Evolutionary conservation across 352 stramenopile genomes (phyloP).

Genomic region (Phytopythium ostracodes): DNA sequence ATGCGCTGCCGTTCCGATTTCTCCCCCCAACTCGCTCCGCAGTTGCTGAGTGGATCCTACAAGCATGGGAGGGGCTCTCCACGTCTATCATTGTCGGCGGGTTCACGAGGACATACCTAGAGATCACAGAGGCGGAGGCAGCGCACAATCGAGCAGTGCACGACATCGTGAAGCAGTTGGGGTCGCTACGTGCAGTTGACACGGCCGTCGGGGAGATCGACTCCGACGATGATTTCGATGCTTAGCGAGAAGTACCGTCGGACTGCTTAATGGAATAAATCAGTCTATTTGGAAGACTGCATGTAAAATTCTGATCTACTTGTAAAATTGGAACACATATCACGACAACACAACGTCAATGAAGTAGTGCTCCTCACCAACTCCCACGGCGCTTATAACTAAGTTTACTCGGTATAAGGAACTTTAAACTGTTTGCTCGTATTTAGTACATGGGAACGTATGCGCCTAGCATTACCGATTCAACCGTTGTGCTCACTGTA

Average conservation of each 20-base stretch:
- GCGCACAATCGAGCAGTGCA: background rate
- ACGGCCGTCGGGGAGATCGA: conserved; percentile 33
- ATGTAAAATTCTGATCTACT: background rate
- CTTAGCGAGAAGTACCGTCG: conserved; percentile 12
- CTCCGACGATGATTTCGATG: conserved; percentile 53
- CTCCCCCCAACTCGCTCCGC: background rate
- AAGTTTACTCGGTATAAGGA: too few species aligned
- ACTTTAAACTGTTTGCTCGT: too few species aligned
- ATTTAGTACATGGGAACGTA: too few species aligned
- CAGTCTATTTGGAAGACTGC: background rate
- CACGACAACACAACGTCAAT: background rate
- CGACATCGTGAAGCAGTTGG: background rate
- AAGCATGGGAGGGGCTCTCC: conserved; percentile 2
- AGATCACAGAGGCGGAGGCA: background rate
- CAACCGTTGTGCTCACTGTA: too few species aligned
- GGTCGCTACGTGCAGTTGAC: background rate
- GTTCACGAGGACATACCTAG: conserved; percentile 5
- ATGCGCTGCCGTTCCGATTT: background rate
- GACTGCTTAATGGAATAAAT: background rate
- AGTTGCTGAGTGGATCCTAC: conserved; percentile 5
- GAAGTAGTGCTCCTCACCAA: background rate
- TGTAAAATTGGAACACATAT: background rate
- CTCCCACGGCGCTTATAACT: background rate
- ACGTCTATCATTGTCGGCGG: background rate
- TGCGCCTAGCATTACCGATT: too few species aligned